Base-by-base conservation (phyloP, 768 basidiomycete species). In the Calocybe indica region DNA sequence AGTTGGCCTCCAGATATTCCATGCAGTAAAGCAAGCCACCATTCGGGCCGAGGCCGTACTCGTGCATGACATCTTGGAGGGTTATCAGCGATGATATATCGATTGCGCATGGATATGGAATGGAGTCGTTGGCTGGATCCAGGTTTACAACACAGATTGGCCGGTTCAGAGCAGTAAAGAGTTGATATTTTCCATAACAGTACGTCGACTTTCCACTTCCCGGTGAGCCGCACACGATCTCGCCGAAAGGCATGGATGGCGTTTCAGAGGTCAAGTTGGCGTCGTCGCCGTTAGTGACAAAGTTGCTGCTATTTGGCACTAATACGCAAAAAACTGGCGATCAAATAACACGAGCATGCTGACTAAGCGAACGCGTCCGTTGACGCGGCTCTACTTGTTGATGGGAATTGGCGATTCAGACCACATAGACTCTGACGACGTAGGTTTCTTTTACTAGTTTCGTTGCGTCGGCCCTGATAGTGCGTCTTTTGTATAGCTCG, bases 21-120 rank as follows among this genome's bases (percentile, higher is more conserved):
- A 96, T 88, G 61, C 92, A 95, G 58, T 92, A 98, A 28, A 98
- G 66, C 85, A 97, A 90, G 5, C 81, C 95, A 10, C 96, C 96
- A 55, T 99, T 99, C 0, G 96, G 96, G 0, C 96, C 96, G 1
- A 99, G 75, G 0, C 80, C 79, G 55, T 86, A 80, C 45, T 83
- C 80, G 9, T 81, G 66, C 94, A 97, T 96, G 12, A 81, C 92
- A 56, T 92, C 87, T 41, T 85, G 71, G 34, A 98, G 79, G 0
- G 86, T 92, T 62, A 99, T 88, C 46, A 98, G 78, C 0, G 80
- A 80, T 0, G 87, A 74, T 43, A 98, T 87, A 61, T 88, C 82
- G 61, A 99, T 72, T 0, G 88, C 82, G 61, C 92, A 95, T 29
- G 92, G 92, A 66, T 98, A 99, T 15, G 92, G 85, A 29, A 94